Evolutionary conservation across 2,329 filamentous ascomycete genomes (phyloP), one percentile per base, ranked within the genome.

Genomic region (Ophiostoma fasciatum): DNA sequence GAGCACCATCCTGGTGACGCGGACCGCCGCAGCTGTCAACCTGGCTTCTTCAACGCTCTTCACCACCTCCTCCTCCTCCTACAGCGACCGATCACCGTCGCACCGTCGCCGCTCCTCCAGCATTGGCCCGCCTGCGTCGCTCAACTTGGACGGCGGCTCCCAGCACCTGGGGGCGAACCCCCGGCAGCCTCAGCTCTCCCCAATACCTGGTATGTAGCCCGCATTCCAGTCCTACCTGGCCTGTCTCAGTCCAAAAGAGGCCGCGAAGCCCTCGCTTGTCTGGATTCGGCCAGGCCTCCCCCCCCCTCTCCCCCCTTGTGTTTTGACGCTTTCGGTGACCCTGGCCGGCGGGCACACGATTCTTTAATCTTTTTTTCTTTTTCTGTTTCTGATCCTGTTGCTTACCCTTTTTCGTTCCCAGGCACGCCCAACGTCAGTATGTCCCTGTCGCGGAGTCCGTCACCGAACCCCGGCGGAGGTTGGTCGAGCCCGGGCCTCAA

Each of bases 371-470:
- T n/a, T n/a, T n/a, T n/a, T n/a, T n/a, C n/a, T n/a, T n/a, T n/a
- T n/a, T n/a, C n/a, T n/a, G n/a, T n/a, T n/a, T n/a, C n/a, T n/a
- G n/a, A n/a, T n/a, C n/a, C n/a, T 22, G 5, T 32, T 17, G 22
- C 34, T 5, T 25, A 18, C 20, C 13, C 5, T n/a, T 31, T 19
- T 30, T 20, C 22, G 27, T 27, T 22, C 25, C 29, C 56, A 70
- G 66, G 70, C 51, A 75, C 66, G 35, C 67, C 73, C 29, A 64
- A 60, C 48, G 51, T 58, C 46, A 59, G 62, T 49, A 94, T 94
- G 87, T 82, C 82, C 47, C 62, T 88, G 44, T 90, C 85, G 47
- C 76, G 84, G 59, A 92, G 83, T 52, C 83, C 87, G 34, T 94
- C 84, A 38, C 88, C 87, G 43, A 71, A 75, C 44, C 79, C 76